Evolutionary conservation across 116 monocot genomes (phyloP).

Genomic region (Phalaenopsis hybrid): DNA sequence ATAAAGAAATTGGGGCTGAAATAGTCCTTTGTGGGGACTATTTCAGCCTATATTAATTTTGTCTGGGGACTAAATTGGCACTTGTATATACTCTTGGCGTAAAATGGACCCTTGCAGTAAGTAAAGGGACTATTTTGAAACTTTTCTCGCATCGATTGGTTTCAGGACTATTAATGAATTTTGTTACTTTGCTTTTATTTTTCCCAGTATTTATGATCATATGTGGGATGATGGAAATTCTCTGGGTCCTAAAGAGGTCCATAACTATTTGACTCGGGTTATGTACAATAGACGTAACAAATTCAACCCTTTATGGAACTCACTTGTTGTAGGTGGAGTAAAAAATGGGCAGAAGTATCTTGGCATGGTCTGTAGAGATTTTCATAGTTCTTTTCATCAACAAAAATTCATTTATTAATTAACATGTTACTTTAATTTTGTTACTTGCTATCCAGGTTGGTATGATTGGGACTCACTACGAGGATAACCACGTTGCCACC

Average conservation of each 20-base stretch:
- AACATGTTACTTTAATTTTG: neutral
- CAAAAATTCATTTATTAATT: neutral
- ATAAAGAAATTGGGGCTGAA: too few species aligned
- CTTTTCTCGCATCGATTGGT: neutral
- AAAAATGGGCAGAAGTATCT: conserved; percentile 96
- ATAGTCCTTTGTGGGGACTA: too few species aligned
- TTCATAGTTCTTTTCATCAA: too few species aligned
- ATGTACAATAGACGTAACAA: conserved; percentile 99
- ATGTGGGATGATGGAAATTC: conserved; percentile 99
- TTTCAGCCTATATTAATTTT: too few species aligned
- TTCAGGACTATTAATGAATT: neutral
- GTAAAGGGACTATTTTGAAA: too few species aligned
- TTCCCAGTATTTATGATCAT: conserved; percentile 69
- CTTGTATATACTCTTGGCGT: too few species aligned
- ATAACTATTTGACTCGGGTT: conserved; percentile 77
- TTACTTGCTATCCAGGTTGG: conserved; percentile 40
- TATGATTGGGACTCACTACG: conserved; percentile 92
- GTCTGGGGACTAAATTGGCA: too few species aligned
- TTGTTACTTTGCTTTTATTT: conserved; percentile 7
- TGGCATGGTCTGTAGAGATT: conserved; percentile 46
- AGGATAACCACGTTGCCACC: conserved; percentile 90
- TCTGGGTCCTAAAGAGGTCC: conserved; percentile 89
- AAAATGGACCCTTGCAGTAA: too few species aligned
- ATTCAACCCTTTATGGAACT: conserved; percentile 84
- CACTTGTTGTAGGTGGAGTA: conserved; percentile 86